Evolutionary conservation across 768 basidiomycete species (phyloP).

Genomic region (Agaricus sinodeliciosus): DNA sequence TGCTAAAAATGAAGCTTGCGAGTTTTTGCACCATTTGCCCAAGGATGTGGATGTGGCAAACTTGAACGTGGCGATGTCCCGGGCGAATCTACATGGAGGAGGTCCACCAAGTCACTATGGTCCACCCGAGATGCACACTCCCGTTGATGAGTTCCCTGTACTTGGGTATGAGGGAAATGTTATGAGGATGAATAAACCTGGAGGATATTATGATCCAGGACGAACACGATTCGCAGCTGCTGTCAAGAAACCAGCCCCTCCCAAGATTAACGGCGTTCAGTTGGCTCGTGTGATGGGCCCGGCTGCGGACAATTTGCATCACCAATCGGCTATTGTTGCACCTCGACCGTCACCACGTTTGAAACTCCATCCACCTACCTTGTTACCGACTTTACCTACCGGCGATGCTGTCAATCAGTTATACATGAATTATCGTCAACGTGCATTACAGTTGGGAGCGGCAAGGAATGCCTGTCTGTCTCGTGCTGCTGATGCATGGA

Average conservation of each 20-base stretch:
- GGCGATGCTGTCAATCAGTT: constrained; percentile 72
- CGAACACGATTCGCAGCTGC: constrained; percentile 88
- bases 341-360: constrained; percentile 81
- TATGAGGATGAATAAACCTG: constrained; percentile 35
- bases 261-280: constrained; percentile 40
- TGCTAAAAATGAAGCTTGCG: constrained; percentile 93
- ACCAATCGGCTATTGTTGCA: constrained; percentile 65
- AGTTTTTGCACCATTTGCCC: constrained; percentile 90
- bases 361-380: constrained; percentile 71
- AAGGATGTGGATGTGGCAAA: constrained; percentile 76
- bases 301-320: constrained; percentile 56
- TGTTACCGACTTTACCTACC: constrained; percentile 86
- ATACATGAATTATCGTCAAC: constrained; percentile 86
- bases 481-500: constrained; percentile 94
- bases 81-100: constrained; percentile 54
- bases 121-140: constrained; percentile 33
- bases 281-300: constrained; percentile 48
- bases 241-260: constrained; percentile 62
- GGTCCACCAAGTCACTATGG: constrained; percentile 23
- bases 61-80: constrained; percentile 60
- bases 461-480: constrained; percentile 92
- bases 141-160: constrained; percentile 68
- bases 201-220: constrained; percentile 66
- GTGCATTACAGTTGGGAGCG: constrained; percentile 87
- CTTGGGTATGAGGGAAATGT: constrained; percentile 42